Base-by-base conservation (phyloP, 2,329 filamentous ascomycete genomes). In the Tolypocladium amazonense region DNA sequence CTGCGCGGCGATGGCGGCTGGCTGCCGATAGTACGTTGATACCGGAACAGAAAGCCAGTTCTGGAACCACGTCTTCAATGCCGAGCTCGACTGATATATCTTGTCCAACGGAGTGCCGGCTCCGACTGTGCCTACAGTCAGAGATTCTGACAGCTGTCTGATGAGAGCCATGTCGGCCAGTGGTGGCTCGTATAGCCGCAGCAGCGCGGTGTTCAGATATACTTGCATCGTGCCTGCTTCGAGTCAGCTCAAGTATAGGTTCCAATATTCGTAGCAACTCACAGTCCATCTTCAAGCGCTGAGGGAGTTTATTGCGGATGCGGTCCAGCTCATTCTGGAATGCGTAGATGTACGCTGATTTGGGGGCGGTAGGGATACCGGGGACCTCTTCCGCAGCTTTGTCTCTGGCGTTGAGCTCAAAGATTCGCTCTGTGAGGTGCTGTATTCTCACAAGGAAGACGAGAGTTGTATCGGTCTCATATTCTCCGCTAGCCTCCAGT, bases 351-450 rank as follows among this genome's bases (percentile, higher is more conserved):
- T 79, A 81, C 0, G 76, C 77, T 0, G 77, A 73, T 12, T 69
- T 56, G 1, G 79, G 78, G 0, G 78, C 77, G 1, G 72, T 72
- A 0, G 74, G 70, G 8, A 77, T 66, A 1, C 67, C 69, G 7
- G 64, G 67, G 57, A 66, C 72, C 30, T 71, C 69, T 3, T 75
- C 75, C 0, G 71, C 67, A 0, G 65, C 67, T 2, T 67, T 65
- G 12, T 77, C 73, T 6, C 70, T 69, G 7, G 65, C 69, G 15
- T 75, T 75, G 2, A 79, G 65, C 25, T 74, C 73, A 0, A 74
- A 70, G 1, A 84, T 79, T n/a, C 75, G 77, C 58, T 83, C 78
- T 0, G 75, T 77, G 23, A 85, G 66, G 25, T 77, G 74, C 63
- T 83, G 80, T 1, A 82, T 71, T 0, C 76, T 75, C 8, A 83